A percentile compares a stretch with the other conserved stretches of the same genome.
phyloP scores from a whole-genome alignment of 129 eudicot species.

The Cynara cardunculus region DNA sequence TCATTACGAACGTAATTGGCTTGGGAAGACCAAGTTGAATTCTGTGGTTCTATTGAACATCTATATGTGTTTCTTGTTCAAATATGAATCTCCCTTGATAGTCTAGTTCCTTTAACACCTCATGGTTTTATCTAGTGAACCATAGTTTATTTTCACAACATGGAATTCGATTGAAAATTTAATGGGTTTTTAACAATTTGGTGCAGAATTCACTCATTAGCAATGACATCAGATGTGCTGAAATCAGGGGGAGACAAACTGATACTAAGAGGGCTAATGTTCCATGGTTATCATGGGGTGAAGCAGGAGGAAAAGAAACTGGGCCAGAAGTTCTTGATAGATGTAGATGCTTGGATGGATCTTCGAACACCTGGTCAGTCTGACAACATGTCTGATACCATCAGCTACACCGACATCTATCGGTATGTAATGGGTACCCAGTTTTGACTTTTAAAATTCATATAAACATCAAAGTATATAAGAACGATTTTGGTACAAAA shows the following conservation, averaged over 20 bases:
- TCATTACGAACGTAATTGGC: neutral
- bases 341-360: conserved; percentile 96
- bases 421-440: conserved; percentile 34
- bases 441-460: neutral
- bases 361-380: conserved; percentile 69
- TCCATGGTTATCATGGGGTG: conserved; percentile 90
- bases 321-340: conserved; percentile 82
- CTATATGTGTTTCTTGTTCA: neutral
- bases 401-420: conserved; percentile 83
- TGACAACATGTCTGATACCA: conserved; percentile 59
- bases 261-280: conserved; percentile 68
- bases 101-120: neutral
- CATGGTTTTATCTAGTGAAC: neutral
- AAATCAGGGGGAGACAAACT: conserved; percentile 60
- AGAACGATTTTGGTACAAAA: neutral
- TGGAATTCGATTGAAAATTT: neutral
- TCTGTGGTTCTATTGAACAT: neutral
- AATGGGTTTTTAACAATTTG: neutral
- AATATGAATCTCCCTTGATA: neutral
- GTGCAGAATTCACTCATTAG: conserved; percentile 4
- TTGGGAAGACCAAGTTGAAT: too few relatives aligned
- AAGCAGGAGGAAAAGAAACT: conserved; percentile 70
- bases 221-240: conserved; percentile 24
- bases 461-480: neutral
- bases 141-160: neutral